A percentile compares a stretch with the other conserved stretches of the same genome.
phyloP scores from a whole-genome alignment of 108 stramenopile genomes.

The Skeletonema costatum region DNA sequence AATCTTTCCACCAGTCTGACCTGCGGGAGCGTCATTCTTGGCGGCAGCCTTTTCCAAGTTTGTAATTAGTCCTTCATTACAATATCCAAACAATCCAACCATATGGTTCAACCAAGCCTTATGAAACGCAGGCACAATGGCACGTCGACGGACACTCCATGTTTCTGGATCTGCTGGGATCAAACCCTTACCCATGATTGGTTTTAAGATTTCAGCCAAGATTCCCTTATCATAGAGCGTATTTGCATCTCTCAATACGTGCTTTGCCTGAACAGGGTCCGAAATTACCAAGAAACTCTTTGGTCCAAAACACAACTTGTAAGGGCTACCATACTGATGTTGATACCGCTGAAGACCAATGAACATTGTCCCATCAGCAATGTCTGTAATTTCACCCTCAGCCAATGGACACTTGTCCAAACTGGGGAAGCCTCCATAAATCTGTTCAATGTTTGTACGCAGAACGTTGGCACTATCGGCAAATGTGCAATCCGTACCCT shows the following conservation, averaged over 20 bases:
- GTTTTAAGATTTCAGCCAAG: slow-evolving; percentile 88
- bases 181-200: slow-evolving; percentile 95
- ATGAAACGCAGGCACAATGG: slow-evolving; percentile 96
- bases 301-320: slow-evolving; percentile 97
- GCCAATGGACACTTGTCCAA: slow-evolving; percentile 91
- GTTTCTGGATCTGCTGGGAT: slow-evolving; percentile 95
- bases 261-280: slow-evolving; percentile 90
- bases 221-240: slow-evolving; percentile 90
- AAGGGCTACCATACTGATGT: slow-evolving; percentile 80
- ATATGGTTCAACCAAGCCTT: slow-evolving; percentile 95
- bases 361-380: slow-evolving; percentile 94
- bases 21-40: slow-evolving; percentile 32
- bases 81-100: slow-evolving; percentile 91
- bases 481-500: slow-evolving; percentile 77
- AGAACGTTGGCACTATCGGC: slow-evolving; percentile 85
- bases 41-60: slow-evolving; percentile 65
- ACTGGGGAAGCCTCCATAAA: slow-evolving; percentile 92
- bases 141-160: slow-evolving; percentile 89
- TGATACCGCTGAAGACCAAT: slow-evolving; percentile 90
- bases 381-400: slow-evolving; percentile 87
- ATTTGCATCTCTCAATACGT: slow-evolving; percentile 88
- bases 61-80: slow-evolving; percentile 79
- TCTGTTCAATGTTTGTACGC: slow-evolving; percentile 94
- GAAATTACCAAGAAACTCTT: slow-evolving; percentile 95
- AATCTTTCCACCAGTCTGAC: slow-evolving; percentile 58